Percentiles rank a stretch among this genome's conserved stretches.
Evolutionary conservation across 2,329 filamentous ascomycete species (phyloP).

Genomic region (Lachnellula hyalina): DNA sequence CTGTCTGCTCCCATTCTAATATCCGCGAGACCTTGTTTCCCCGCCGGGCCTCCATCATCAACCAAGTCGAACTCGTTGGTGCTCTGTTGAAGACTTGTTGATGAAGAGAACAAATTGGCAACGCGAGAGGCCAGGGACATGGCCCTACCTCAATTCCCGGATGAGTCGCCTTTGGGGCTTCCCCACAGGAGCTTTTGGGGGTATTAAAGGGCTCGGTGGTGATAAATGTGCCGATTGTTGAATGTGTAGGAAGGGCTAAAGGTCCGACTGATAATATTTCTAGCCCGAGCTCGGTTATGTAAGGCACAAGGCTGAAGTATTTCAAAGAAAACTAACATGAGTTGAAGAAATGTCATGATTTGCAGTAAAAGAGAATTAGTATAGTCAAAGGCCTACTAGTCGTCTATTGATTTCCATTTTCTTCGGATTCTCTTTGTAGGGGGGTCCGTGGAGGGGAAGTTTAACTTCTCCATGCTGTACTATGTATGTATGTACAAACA

Average conservation of each 20-base stretch:
- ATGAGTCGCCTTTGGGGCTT: slow-evolving; percentile 15
- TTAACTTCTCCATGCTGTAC: no score
- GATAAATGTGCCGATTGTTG: background rate
- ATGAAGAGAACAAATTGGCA: slow-evolving; percentile 45
- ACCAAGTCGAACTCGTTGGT: slow-evolving; percentile 29
- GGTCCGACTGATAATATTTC: background rate
- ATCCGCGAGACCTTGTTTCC: slow-evolving; percentile 29
- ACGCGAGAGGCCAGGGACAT: slow-evolving; percentile 55
- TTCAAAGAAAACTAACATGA: no score
- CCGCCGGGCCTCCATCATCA: slow-evolving; percentile 33
- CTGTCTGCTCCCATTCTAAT: slow-evolving; percentile 24
- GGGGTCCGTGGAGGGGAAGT: no score
- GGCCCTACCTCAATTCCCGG: slow-evolving; percentile 34
- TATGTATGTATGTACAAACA: no score
- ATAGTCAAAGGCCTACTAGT: no score
- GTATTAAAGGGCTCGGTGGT: background rate
- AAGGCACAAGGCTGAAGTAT: background rate
- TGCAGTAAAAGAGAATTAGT: no score
- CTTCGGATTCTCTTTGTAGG: no score
- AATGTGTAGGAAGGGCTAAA: background rate
- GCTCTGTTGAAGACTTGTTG: slow-evolving; percentile 20
- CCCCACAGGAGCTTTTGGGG: slow-evolving; percentile 2
- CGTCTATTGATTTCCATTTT: no score
- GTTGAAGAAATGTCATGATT: no score
- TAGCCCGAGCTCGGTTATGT: background rate